phyloP scores from a whole-genome alignment of 1,284 basidiomycete genomes.

The Sanghuangporus weigelae region DNA sequence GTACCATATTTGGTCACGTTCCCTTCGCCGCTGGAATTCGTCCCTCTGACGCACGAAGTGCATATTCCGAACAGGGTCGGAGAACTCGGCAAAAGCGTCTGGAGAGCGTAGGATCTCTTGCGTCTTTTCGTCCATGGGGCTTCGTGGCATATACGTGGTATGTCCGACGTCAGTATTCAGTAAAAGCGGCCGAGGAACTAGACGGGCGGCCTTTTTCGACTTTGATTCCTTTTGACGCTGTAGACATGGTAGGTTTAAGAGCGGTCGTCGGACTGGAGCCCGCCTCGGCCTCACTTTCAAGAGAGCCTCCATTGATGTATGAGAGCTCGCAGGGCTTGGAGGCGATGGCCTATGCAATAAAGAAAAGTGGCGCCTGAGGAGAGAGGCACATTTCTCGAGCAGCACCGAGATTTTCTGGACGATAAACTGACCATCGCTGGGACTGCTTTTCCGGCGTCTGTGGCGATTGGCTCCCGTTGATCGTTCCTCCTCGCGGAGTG shows the following conservation, averaged over 20 bases:
- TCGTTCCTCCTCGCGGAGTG: slow-evolving; percentile 4
- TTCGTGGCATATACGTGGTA: not conserved
- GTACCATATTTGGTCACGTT: slow-evolving; percentile 1
- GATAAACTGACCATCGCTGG: not conserved
- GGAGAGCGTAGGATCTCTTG: slow-evolving; percentile 11
- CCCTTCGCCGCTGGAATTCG: slow-evolving; percentile 7
- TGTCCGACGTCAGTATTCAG: not conserved
- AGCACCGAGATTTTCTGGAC: not conserved
- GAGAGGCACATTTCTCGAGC: not conserved
- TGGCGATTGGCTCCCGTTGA: not conserved
- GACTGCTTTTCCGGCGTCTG: not conserved
- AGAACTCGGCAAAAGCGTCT: slow-evolving; percentile 11
- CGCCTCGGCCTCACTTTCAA: not conserved
- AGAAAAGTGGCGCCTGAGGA: not conserved
- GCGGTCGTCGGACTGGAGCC: not conserved
- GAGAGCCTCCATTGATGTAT: not conserved
- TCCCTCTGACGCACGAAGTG: slow-evolving; percentile 1
- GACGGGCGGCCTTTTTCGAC: not conserved
- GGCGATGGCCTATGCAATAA: not conserved
- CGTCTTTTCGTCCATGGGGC: slow-evolving; percentile 9
- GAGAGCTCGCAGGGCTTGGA: not conserved
- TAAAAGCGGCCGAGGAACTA: slow-evolving; percentile 1
- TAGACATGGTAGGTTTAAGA: not conserved
- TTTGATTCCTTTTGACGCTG: not conserved
- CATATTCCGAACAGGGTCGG: slow-evolving; percentile 2